Evolutionary conservation across 75 land plant genomes (phyloP).

Genomic region (Picea glauca): DNA sequence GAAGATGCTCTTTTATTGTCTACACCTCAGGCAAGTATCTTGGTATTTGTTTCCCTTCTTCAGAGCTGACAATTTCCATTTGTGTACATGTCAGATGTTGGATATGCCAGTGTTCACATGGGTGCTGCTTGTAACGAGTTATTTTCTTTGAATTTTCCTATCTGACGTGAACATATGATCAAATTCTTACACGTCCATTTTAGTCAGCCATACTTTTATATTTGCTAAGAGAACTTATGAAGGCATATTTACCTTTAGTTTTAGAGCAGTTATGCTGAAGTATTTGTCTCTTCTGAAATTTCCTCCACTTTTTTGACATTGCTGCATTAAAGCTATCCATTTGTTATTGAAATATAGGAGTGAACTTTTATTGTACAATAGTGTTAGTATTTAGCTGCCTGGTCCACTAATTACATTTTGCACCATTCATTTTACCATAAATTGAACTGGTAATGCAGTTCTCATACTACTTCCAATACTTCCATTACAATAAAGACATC

Average conservation of each 20-base stretch:
- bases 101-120: background rate
- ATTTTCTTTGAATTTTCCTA: background rate
- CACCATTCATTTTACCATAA: background rate
- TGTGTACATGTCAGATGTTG: background rate
- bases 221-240: too few relatives aligned
- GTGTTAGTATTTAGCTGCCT: too few relatives aligned
- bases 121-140: background rate
- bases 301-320: too few relatives aligned
- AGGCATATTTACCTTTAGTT: too few relatives aligned
- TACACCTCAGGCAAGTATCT: constrained; percentile 66
- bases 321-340: background rate
- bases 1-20: constrained; percentile 71
- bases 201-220: background rate
- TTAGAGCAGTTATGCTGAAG: too few relatives aligned
- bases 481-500: background rate
- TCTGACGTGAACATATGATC: background rate
- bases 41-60: background rate
- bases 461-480: background rate
- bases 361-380: background rate
- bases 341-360: background rate
- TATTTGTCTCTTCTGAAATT: too few relatives aligned
- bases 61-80: background rate
- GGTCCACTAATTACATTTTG: too few relatives aligned
- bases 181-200: background rate
- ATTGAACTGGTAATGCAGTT: background rate